phyloP scores from a whole-genome alignment of 2,329 filamentous ascomycete genomes.

The Penicillium decumbens region DNA sequence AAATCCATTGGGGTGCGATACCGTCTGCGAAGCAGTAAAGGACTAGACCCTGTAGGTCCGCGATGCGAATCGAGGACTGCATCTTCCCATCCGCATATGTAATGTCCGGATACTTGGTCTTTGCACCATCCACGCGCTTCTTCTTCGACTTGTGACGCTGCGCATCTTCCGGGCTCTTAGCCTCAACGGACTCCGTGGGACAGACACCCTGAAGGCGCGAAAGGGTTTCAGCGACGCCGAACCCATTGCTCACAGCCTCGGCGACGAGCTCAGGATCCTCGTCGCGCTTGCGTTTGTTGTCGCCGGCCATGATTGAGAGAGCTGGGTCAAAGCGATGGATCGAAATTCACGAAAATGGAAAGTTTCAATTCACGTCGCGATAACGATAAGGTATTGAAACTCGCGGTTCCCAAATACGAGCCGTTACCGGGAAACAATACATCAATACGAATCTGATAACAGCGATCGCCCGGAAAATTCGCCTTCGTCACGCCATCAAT shows the following conservation, averaged over 20 bases:
- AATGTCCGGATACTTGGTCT: conserved; percentile 51
- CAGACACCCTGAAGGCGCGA: conserved; percentile 26
- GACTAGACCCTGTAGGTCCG: conserved; percentile 55
- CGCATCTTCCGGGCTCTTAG: conserved; percentile 5
- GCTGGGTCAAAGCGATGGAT: not conserved
- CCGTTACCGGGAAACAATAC: not conserved
- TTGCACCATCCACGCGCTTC: conserved; percentile 36
- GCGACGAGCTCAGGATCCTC: conserved; percentile 21
- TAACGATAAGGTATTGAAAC: conserved; percentile 11
- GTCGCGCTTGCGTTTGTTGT: conserved; percentile 35
- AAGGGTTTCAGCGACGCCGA: conserved; percentile 33
- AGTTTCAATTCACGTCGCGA: conserved; percentile 18
- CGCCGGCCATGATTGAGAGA: conserved; percentile 1
- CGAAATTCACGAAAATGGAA: conserved; percentile 4
- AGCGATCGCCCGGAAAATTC: conserved; percentile 20
- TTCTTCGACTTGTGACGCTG: conserved; percentile 11
- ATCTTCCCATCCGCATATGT: conserved; percentile 52
- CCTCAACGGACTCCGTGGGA: conserved; percentile 6
- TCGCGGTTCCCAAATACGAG: not conserved
- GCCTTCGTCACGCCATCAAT: conserved; percentile 25
- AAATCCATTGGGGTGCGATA: conserved; percentile 59
- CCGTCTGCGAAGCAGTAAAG: conserved; percentile 61
- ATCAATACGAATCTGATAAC: conserved; percentile 30
- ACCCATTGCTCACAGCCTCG: conserved; percentile 15
- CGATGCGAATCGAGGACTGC: conserved; percentile 53